A percentile compares a stretch with the other conserved stretches of the same genome.
phyloP scores from a whole-genome alignment of 78 protist species.

The Dictyostelium purpureum region DNA sequence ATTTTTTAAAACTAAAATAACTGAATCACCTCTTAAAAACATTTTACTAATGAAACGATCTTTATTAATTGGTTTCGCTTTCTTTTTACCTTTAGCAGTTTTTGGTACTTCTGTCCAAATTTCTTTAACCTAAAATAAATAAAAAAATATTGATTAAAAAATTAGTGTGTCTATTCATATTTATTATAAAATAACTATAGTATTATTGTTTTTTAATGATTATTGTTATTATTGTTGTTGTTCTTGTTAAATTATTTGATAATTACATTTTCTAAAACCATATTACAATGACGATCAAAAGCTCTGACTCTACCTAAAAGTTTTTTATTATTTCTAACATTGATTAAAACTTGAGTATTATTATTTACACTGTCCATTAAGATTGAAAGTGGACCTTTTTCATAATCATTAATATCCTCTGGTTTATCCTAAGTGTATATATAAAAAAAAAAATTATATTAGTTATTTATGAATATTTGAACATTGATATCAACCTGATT shows the following conservation, averaged over 20 bases:
- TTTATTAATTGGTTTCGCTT: conserved; percentile 95
- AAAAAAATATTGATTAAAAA: neutral
- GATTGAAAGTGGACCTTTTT: conserved; percentile 97
- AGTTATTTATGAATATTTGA: neutral
- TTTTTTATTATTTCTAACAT: conserved; percentile 98
- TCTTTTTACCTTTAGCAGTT: conserved; percentile 89
- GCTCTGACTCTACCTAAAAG: conserved; percentile 97
- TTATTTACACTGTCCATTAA: conserved; percentile 92
- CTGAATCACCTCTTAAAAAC: conserved; percentile 99
- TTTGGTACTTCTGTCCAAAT: conserved; percentile 98
- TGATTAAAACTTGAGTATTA: conserved; percentile 94
- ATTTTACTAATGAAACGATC: conserved; percentile 97
- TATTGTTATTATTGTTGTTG: neutral
- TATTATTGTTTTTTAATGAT: neutral
- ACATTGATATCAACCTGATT: neutral
- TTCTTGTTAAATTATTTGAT: neutral
- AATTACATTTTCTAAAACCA: conserved; percentile 97
- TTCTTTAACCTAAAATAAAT: conserved; percentile 87
- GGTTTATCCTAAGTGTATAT: neutral
- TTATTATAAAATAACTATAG: neutral
- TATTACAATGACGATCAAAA: conserved; percentile 99
- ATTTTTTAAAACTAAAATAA: conserved; percentile 95
- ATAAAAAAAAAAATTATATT: neutral
- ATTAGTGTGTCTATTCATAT: neutral
- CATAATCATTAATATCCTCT: conserved; percentile 81